phyloP scores from a whole-genome alignment of 257 asterid genomes.

The Pogostemon cablin region DNA sequence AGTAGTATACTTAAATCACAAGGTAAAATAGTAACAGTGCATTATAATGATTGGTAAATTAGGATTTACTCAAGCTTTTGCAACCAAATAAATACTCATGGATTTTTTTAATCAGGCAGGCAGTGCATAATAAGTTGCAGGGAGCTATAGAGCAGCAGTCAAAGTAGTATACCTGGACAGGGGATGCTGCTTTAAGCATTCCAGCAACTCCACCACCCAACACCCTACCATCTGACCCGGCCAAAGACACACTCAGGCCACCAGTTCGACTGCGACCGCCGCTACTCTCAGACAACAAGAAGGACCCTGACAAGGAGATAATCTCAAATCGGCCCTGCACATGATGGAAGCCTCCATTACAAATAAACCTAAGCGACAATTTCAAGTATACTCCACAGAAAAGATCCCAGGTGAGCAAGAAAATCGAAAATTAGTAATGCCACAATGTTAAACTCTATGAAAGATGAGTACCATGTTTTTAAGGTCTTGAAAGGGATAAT shows the following conservation, averaged over 20 bases:
- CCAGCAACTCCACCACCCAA: conserved; percentile 96
- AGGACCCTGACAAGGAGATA: conserved; percentile 82
- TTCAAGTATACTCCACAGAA: background rate
- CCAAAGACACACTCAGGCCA: conserved; percentile 73
- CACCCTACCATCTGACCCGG: conserved; percentile 86
- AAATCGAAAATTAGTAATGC: background rate
- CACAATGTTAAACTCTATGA: background rate
- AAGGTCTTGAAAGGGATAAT: background rate
- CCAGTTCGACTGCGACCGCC: conserved; percentile 56
- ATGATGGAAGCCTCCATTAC: conserved; percentile 12
- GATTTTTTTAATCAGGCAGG: background rate
- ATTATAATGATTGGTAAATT: too few species aligned
- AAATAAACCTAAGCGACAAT: background rate
- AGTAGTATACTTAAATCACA: too few species aligned
- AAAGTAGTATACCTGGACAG: conserved; percentile 60
- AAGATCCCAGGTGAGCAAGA: too few species aligned
- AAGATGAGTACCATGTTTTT: background rate
- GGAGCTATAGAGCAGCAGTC: background rate
- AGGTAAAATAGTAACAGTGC: too few species aligned
- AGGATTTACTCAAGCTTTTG: too few species aligned
- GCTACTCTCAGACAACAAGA: conserved; percentile 57
- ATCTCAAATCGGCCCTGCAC: conserved; percentile 88
- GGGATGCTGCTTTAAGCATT: conserved; percentile 75
- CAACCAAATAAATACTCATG: too few species aligned
- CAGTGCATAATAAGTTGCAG: background rate